These are phyloP conservation scores for Senna siamea DNA, from an alignment of 306 rosid species.

Conservation along the genomic window DNA sequence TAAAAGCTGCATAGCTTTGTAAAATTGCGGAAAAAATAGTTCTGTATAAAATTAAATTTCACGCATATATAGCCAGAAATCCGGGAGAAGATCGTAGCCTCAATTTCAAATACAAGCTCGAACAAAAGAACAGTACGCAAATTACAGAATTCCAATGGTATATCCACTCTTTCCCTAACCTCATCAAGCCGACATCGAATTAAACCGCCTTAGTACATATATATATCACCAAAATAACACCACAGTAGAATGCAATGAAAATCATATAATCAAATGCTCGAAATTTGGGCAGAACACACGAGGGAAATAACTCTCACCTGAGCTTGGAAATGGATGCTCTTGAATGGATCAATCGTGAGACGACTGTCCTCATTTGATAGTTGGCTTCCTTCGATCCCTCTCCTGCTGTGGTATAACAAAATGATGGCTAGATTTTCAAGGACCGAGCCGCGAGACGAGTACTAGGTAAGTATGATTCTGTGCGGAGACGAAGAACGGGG, in stretches of 20 bases:
- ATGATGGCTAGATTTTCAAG: not conserved
- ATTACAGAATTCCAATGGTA: not conserved
- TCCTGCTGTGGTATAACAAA: not conserved
- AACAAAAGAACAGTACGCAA: not conserved
- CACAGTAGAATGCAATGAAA: not conserved
- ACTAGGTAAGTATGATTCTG: not conserved
- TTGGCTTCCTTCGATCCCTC: not conserved
- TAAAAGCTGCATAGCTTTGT: not conserved
- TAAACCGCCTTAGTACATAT: not conserved
- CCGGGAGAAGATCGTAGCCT: not conserved
- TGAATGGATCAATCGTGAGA: constrained; percentile 59
- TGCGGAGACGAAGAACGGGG: not conserved
- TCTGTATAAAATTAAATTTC: not conserved
- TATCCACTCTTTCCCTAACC: not conserved
- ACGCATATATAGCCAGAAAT: not conserved
- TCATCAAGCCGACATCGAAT: not conserved
- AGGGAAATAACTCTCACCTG: constrained; percentile 38
- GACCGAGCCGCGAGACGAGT: not conserved
- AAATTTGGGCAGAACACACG: not conserved
- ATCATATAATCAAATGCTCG: not conserved
- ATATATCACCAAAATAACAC: not conserved
- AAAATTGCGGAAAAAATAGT: not conserved
- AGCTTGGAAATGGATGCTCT: constrained; percentile 50
- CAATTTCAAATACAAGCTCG: not conserved
- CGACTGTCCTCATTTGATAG: constrained; percentile 54